A percentile compares a stretch with the other conserved stretches of the same genome.
phyloP scores from a whole-genome alignment of 441 rosid genomes.

The Pelargonium fulgidum region DNA sequence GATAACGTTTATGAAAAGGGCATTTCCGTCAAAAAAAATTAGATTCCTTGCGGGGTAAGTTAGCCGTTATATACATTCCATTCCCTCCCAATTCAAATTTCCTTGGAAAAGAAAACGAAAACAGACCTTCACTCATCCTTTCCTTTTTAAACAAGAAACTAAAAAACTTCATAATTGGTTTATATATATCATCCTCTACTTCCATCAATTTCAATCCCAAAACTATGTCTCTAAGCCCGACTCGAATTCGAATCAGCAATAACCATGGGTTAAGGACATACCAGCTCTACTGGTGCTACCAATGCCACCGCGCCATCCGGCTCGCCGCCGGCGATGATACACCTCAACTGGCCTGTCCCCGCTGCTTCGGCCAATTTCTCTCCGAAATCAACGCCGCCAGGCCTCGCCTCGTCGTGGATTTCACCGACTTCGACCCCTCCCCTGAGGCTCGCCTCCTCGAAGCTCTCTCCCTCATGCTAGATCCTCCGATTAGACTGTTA shows the following conservation, averaged over 20 bases:
- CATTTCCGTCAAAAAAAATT: too few relatives aligned
- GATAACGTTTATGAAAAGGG: too few relatives aligned
- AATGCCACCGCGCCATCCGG: constrained; percentile 51
- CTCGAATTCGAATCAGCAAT: constrained; percentile 23
- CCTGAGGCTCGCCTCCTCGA: constrained; percentile 68
- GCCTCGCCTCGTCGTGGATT: constrained; percentile 42
- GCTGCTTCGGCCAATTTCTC: constrained; percentile 51
- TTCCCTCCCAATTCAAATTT: too few relatives aligned
- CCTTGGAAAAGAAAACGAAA: too few relatives aligned
- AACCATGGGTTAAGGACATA: constrained; percentile 15
- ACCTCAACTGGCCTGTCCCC: constrained; percentile 48
- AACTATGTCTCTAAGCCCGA: constrained; percentile 43
- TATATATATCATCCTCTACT: too few relatives aligned
- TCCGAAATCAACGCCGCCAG: constrained; percentile 38
- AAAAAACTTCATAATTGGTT: too few relatives aligned
- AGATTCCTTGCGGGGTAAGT: too few relatives aligned
- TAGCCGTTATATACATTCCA: too few relatives aligned
- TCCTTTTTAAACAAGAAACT: too few relatives aligned
- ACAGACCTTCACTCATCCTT: too few relatives aligned
- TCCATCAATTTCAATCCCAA: too few relatives aligned
- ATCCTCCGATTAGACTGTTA: constrained; percentile 39
- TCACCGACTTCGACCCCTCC: constrained; percentile 61
- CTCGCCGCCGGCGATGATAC: constrained; percentile 35
- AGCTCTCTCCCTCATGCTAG: constrained; percentile 60
- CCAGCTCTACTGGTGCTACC: constrained; percentile 77